Evolutionary conservation across 2,329 filamentous ascomycete genomes (phyloP).

Genomic region (Graphilbum fragrans): DNA sequence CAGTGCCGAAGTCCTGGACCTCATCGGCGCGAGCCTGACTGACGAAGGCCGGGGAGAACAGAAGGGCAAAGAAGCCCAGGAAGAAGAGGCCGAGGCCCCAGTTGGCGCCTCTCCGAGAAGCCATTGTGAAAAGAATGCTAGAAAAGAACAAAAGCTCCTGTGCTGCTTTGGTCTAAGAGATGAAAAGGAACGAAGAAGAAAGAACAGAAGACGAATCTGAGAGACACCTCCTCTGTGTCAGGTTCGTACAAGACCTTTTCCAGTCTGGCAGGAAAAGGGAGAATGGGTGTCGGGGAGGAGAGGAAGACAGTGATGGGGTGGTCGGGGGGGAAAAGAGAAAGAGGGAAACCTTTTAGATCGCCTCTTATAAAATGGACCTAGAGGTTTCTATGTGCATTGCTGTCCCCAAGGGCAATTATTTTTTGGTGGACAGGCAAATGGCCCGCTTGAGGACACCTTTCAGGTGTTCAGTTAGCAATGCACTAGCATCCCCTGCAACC

Average conservation of each 20-base stretch:
- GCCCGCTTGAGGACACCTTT: conserved; percentile 13
- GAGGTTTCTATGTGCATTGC: conserved; percentile 4
- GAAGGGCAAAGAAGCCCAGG: conserved; percentile 80
- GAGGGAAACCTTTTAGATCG: background rate
- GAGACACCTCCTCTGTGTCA: background rate
- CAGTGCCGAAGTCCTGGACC: conserved; percentile 69
- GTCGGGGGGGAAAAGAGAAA: background rate
- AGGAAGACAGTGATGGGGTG: conserved; percentile 2
- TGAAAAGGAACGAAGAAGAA: background rate
- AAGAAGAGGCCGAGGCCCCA: conserved; percentile 64
- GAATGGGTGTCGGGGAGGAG: background rate
- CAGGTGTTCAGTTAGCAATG: conserved; percentile 4
- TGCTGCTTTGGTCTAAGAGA: background rate
- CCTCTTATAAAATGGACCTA: background rate
- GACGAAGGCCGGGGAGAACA: conserved; percentile 80
- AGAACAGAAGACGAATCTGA: background rate
- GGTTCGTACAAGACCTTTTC: background rate
- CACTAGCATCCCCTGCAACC: background rate
- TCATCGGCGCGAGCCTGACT: conserved; percentile 64
- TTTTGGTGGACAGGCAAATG: background rate
- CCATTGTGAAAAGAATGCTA: conserved; percentile 10
- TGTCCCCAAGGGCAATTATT: conserved; percentile 3
- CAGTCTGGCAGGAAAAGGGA: background rate
- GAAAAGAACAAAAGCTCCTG: conserved; percentile 13
- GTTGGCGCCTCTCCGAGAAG: conserved; percentile 9